Evolutionary conservation across 352 stramenopile species (phyloP).

Genomic region (Pythium folliculosum): DNA sequence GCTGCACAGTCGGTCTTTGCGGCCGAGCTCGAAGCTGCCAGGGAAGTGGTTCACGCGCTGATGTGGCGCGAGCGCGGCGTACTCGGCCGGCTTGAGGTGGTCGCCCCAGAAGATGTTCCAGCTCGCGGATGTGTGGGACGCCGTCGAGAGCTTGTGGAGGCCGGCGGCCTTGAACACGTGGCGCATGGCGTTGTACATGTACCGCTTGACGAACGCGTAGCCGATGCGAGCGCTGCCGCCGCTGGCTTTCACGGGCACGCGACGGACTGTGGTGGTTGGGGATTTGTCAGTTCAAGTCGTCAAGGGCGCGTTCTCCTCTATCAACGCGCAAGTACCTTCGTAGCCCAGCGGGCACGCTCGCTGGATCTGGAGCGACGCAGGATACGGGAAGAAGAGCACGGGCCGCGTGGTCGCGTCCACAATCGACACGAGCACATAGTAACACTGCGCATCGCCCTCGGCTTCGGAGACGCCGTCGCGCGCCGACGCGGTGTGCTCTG

Average conservation of each 20-base stretch:
- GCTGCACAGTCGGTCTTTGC: constrained; percentile 67
- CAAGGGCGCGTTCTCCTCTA: background rate
- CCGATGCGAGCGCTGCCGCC: constrained; percentile 38
- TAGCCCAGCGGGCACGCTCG: constrained; percentile 56
- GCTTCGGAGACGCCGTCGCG: background rate
- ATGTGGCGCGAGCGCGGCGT: constrained; percentile 43
- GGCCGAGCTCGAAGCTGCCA: constrained; percentile 73
- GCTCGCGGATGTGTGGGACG: constrained; percentile 23
- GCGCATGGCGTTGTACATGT: constrained; percentile 78
- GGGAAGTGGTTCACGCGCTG: constrained; percentile 79
- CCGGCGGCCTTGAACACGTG: constrained; percentile 53
- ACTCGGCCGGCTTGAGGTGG: constrained; percentile 54
- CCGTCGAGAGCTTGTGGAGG: constrained; percentile 37
- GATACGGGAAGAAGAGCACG: constrained; percentile 72
- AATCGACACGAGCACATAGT: constrained; percentile 61
- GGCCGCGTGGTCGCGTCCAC: constrained; percentile 33
- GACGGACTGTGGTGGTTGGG: constrained; percentile 22
- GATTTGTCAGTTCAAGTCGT: constrained; percentile 11
- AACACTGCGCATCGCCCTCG: constrained; percentile 13
- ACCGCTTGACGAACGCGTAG: constrained; percentile 68
- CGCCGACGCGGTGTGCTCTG: constrained; percentile 8
- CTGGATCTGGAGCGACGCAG: constrained; percentile 39
- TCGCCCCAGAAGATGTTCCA: constrained; percentile 83
- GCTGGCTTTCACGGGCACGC: constrained; percentile 23
- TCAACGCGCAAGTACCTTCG: constrained; percentile 38